Base-by-base conservation (phyloP, 2,329 filamentous ascomycete genomes). In the Ophiocordyceps robertsii region DNA sequence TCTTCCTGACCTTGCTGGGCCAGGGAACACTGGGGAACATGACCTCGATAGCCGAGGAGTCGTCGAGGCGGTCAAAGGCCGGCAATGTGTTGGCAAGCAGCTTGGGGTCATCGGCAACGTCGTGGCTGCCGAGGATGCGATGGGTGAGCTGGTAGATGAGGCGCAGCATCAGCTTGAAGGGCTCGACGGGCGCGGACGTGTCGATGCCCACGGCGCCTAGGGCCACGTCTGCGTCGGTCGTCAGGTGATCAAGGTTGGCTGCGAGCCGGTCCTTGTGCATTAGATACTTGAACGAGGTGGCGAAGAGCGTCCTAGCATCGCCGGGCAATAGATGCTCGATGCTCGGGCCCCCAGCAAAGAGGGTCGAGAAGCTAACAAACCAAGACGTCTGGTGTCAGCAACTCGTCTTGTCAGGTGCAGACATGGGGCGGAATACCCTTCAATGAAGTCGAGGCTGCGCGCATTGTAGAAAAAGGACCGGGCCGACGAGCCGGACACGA, bases 131-230 rank as follows among this genome's bases (percentile, higher is more conserved):
- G 1, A 77, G 62, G 4, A 65, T 70, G 12, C 74, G 66, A 59
- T 77, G 74, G 5, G 72, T 77, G 14, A 78, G 61, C 50, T 68
- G 64, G 54, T 70, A 78, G 1, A 77, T 63, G 43, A 73, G 59
- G 7, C 60, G 54, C 51, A 73, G 74, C 38, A 77, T 59, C 51
- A 63, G 63, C 31, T 73, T 63, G 49, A 77, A 77, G 0, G 73
- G 72, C 47, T 77, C 65, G 7, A 70, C 11, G 12, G 30, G 30
- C 11, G 14, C 11, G 3, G 44, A 37, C 7, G 41, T 43, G 7
- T 45, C 37, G 6, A 46, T 21, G 12, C 29, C 37, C 3, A 30
- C 10, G 7, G 24, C 24, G 24, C 24, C 24, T 24, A 48, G 40
- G 1, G 43, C 37, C 2, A 21, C 27, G 8, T 49, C 29, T 16